These are phyloP conservation scores for Cyberlindnera meyerae DNA, from an alignment of 805 yeast species.

Conservation along the genomic window DNA sequence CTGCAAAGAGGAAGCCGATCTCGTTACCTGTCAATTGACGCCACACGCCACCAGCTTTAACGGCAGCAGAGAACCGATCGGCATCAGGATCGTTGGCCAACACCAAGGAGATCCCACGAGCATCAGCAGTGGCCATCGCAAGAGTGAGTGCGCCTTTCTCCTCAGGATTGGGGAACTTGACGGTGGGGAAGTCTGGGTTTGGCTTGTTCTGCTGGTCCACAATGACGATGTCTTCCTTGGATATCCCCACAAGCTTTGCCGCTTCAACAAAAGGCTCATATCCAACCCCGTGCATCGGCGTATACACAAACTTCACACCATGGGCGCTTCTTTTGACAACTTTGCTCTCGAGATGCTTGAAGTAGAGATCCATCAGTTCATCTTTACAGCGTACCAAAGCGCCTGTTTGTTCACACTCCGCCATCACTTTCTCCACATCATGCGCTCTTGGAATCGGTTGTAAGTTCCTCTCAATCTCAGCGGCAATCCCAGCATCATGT, in stretches of 20 bases:
- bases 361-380: slow-evolving; percentile 39
- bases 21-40: slow-evolving; percentile 87
- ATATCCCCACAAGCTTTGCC: slow-evolving; percentile 33
- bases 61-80: slow-evolving; percentile 83
- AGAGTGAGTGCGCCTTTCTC: slow-evolving; percentile 84
- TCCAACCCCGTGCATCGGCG: slow-evolving; percentile 97
- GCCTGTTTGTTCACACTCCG: slow-evolving; percentile 21
- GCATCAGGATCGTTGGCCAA: slow-evolving; percentile 97
- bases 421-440: slow-evolving; percentile 38
- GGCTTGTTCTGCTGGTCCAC: slow-evolving; percentile 68
- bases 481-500: slow-evolving; percentile 71
- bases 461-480: slow-evolving; percentile 53
- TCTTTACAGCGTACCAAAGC: slow-evolving; percentile 37
- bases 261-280: slow-evolving; percentile 48
- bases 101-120: slow-evolving; percentile 43
- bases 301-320: slow-evolving; percentile 60
- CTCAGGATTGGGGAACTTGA: slow-evolving; percentile 91
- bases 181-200: slow-evolving; percentile 84
- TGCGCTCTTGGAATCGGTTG: slow-evolving; percentile 54
- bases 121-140: slow-evolving; percentile 61
- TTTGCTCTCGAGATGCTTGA: slow-evolving; percentile 27
- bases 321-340: slow-evolving; percentile 29
- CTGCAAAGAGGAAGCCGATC: slow-evolving; percentile 80
- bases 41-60: slow-evolving; percentile 51
- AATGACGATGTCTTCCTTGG: slow-evolving; percentile 23